These are phyloP conservation scores for Fraxinus americana DNA, from an alignment of 257 asterid species.

Conservation along the genomic window DNA sequence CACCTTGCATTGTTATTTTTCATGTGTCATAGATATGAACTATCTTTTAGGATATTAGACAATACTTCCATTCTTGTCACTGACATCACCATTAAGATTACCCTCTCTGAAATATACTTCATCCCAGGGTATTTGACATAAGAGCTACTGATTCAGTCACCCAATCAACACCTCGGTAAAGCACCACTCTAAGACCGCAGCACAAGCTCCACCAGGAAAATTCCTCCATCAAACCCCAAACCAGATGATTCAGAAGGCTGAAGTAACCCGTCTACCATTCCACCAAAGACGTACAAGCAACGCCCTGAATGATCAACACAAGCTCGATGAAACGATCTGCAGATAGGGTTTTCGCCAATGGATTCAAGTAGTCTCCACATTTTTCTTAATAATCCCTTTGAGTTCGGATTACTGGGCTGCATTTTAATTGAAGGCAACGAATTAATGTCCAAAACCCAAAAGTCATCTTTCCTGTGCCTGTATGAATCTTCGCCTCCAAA, in stretches of 20 bases:
- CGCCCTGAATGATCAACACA: slow-evolving; percentile 80
- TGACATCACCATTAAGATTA: background rate
- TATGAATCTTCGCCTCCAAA: slow-evolving; percentile 87
- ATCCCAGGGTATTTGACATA: background rate
- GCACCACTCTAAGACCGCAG: slow-evolving; percentile 29
- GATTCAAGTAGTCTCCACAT: slow-evolving; percentile 70
- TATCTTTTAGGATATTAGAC: background rate
- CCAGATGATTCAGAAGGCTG: slow-evolving; percentile 66
- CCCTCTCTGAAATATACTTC: no score
- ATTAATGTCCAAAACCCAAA: slow-evolving; percentile 77
- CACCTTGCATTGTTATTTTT: background rate
- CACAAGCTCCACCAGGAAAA: slow-evolving; percentile 69
- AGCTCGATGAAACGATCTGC: slow-evolving; percentile 86
- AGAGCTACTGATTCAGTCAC: slow-evolving; percentile 3
- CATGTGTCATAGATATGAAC: no score
- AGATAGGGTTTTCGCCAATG: slow-evolving; percentile 53
- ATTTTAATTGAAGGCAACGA: slow-evolving; percentile 30
- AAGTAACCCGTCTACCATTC: slow-evolving; percentile 79
- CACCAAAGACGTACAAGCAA: slow-evolving; percentile 74
- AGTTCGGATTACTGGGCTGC: slow-evolving; percentile 29
- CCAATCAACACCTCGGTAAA: background rate
- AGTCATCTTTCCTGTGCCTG: slow-evolving; percentile 72
- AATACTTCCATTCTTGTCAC: background rate
- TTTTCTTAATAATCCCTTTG: slow-evolving; percentile 31
- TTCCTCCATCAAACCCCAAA: slow-evolving; percentile 70